phyloP scores from a whole-genome alignment of 257 asterid species.

The Lycium ferocissimum region DNA sequence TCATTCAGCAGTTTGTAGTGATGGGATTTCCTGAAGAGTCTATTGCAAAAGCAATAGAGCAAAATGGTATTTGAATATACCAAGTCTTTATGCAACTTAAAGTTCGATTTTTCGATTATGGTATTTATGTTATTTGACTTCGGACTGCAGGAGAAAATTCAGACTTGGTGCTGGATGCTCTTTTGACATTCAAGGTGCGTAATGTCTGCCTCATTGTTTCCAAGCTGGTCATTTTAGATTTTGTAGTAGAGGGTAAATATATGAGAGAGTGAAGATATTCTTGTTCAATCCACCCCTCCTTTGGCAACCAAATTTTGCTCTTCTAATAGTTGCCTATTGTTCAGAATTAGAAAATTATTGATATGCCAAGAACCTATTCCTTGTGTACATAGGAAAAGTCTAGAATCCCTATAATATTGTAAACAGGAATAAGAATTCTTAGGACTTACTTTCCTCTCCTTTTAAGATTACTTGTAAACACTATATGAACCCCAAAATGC shows the following conservation, averaged over 20 bases:
- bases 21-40: slow-evolving; percentile 52
- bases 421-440: not conserved
- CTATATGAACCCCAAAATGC: not conserved
- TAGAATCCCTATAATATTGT: not conserved
- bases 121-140: slow-evolving; percentile 26
- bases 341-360: not conserved
- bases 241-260: not conserved
- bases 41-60: slow-evolving; percentile 47
- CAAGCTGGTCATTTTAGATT: not conserved
- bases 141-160: slow-evolving; percentile 60
- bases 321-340: not conserved
- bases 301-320: slow-evolving; percentile 9
- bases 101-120: not conserved
- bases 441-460: not conserved
- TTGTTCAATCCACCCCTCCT: slow-evolving; percentile 9
- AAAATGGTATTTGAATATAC: slow-evolving; percentile 40
- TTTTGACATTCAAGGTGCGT: slow-evolving; percentile 71
- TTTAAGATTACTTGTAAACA: not conserved
- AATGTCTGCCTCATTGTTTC: not conserved
- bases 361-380: not conserved
- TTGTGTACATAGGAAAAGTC: not conserved
- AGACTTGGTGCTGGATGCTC: slow-evolving; percentile 61
- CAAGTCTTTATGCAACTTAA: not conserved
- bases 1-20: slow-evolving; percentile 34
- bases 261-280: slow-evolving; percentile 9